These are phyloP conservation scores for Penicillium sp. DNA, from an alignment of 2,329 filamentous ascomycete genomes.

Conservation along the genomic window DNA sequence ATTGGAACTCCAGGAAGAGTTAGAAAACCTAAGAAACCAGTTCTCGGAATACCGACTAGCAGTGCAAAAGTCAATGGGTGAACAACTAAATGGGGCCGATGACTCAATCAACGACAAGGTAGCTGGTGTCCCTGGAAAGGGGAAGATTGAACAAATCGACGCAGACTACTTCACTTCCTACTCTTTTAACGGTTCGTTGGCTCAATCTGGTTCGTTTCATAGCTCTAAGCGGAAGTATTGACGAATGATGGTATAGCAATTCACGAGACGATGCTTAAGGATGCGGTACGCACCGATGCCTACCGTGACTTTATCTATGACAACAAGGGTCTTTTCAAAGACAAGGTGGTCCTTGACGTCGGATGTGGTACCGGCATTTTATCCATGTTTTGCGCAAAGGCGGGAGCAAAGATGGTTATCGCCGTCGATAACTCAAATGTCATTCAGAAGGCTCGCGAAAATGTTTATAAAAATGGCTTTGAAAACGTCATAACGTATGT, in stretches of 20 bases:
- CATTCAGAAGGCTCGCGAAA: conserved; percentile 79
- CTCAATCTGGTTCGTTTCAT: neutral
- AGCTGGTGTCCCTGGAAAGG: neutral
- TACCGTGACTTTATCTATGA: conserved; percentile 73
- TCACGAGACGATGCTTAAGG: conserved; percentile 94
- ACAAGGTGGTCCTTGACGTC: conserved; percentile 78
- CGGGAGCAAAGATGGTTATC: conserved; percentile 79
- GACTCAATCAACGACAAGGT: conserved; percentile 25
- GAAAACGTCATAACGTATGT: conserved; percentile 63
- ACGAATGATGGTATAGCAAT: conserved; percentile 58
- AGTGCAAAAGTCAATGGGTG: conserved; percentile 63
- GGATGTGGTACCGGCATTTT: conserved; percentile 79
- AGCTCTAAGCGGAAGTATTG: neutral
- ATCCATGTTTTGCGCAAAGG: conserved; percentile 90
- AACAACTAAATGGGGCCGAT: conserved; percentile 59
- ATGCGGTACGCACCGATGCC: conserved; percentile 78
- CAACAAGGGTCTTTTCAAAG: conserved; percentile 41
- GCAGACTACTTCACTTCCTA: conserved; percentile 63
- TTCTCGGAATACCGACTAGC: conserved; percentile 63
- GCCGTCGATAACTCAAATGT: conserved; percentile 92
- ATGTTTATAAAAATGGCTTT: conserved; percentile 76
- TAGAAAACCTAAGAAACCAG: conserved; percentile 57
- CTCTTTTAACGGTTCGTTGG: conserved; percentile 60
- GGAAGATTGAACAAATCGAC: conserved; percentile 47
- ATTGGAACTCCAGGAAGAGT: conserved; percentile 59